A percentile compares a stretch with the other conserved stretches of the same genome.
Evolutionary conservation across 164 flowering plant genomes (phyloP).

Genomic region (Stephania yunnanensis): DNA sequence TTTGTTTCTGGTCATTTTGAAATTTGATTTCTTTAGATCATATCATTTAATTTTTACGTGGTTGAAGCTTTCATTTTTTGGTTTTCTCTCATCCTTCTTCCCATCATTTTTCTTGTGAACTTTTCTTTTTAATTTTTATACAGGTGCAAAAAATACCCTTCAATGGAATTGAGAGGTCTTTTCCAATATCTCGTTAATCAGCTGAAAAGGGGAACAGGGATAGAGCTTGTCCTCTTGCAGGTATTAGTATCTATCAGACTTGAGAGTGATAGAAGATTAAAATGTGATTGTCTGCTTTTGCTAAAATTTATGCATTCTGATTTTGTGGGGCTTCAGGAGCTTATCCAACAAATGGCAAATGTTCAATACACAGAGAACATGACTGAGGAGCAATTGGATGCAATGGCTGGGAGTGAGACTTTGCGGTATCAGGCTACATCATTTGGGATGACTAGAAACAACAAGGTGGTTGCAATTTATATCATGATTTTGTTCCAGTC

Average conservation of each 20-base stretch:
- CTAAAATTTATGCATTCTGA: conserved; percentile 9
- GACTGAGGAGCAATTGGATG: conserved; percentile 98
- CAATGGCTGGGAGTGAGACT: conserved; percentile 99
- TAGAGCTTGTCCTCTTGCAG: conserved; percentile 97
- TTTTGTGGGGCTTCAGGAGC: conserved; percentile 52
- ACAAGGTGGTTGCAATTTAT: conserved; percentile 54
- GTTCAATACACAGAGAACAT: conserved; percentile 95
- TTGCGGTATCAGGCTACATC: conserved; percentile 96
- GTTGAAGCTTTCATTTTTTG: background rate
- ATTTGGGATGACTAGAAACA: conserved; percentile 83
- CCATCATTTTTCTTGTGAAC: background rate
- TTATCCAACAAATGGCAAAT: conserved; percentile 99
- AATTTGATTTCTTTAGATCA: background rate
- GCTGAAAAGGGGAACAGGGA: conserved; percentile 83
- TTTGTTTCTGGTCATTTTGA: no score
- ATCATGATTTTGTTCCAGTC: no score
- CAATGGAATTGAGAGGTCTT: conserved; percentile 98
- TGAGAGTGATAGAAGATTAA: background rate
- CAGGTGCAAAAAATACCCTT: conserved; percentile 98
- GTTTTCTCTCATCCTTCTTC: background rate
- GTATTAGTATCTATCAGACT: conserved; percentile 27
- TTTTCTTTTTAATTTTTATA: conserved; percentile 2
- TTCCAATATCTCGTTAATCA: conserved; percentile 98
- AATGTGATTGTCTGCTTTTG: background rate
- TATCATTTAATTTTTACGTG: background rate